These are phyloP conservation scores for Clavispora phyllophila DNA, from an alignment of 805 yeast genomes.

Conservation along the genomic window DNA sequence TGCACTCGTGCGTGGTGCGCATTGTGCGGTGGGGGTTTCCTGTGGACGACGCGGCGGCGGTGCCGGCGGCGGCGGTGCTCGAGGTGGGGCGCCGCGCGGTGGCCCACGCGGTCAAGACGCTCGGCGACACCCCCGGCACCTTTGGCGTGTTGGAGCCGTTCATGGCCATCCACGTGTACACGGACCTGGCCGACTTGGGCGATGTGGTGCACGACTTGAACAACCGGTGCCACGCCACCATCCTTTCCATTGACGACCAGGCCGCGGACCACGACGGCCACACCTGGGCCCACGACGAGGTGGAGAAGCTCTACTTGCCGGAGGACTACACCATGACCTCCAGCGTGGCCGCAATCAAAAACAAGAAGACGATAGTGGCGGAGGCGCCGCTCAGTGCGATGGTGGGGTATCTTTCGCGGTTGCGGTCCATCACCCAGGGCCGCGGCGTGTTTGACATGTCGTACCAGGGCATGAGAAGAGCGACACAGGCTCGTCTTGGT, in stretches of 20 bases:
- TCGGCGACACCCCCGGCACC: conserved; percentile 14
- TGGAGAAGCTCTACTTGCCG: conserved; percentile 66
- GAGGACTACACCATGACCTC: conserved; percentile 58
- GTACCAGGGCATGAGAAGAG: conserved; percentile 67
- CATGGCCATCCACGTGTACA: conserved; percentile 69
- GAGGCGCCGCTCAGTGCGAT: conserved; percentile 81
- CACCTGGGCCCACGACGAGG: conserved; percentile 49
- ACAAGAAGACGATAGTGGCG: conserved; percentile 63
- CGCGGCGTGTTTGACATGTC: conserved; percentile 80
- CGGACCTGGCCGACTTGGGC: conserved; percentile 71
- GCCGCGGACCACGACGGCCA: conserved; percentile 30
- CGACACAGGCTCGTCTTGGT: conserved; percentile 25
- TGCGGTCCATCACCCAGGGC: conserved; percentile 86
- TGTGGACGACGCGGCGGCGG: conserved; percentile 37
- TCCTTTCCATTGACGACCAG: conserved; percentile 68
- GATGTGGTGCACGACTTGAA: conserved; percentile 80
- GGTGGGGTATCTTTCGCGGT: conserved; percentile 78
- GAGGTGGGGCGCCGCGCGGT: conserved; percentile 40
- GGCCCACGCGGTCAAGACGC: conserved; percentile 16
- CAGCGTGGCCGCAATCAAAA: conserved; percentile 17
- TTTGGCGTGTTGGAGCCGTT: conserved; percentile 78
- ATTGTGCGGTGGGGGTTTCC: conserved; percentile 53
- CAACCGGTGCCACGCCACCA: conserved; percentile 70
- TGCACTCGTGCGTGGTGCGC: conserved; percentile 57
- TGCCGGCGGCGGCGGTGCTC: conserved; percentile 35